Conservation (phyloP, 2,329 filamentous ascomycete genomes). For the Pseudogymnoascus sp. region DNA sequence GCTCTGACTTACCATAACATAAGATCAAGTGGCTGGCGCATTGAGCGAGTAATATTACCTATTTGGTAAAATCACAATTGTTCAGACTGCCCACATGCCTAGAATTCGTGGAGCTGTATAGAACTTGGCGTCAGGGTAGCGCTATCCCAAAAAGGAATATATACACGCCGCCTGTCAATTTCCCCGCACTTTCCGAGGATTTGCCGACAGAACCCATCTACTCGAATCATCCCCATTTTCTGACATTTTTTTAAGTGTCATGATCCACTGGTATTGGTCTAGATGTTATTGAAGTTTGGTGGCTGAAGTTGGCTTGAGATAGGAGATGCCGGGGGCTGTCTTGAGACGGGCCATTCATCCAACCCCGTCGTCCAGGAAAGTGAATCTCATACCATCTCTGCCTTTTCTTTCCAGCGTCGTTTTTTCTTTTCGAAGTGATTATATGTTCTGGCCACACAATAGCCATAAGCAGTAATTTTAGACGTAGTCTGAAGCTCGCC, state of each 20-base stretch:
- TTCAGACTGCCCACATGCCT: no score
- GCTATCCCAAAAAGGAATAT: not conserved
- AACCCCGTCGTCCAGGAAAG: no score
- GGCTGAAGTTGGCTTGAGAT: not conserved
- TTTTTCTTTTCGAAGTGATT: no score
- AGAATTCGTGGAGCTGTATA: not conserved
- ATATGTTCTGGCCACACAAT: not conserved
- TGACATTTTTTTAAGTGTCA: not conserved
- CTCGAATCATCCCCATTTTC: not conserved
- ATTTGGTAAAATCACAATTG: not conserved
- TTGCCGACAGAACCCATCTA: not conserved
- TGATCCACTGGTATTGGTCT: not conserved
- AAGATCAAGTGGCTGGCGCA: not conserved
- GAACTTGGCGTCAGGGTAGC: no score
- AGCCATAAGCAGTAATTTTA: not conserved
- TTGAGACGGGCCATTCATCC: no score
- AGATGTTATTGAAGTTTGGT: not conserved
- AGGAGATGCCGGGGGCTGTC: not conserved
- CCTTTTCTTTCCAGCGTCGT: no score
- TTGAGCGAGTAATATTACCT: not conserved
- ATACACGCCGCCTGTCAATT: not conserved
- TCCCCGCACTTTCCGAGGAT: not conserved
- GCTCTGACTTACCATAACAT: not conserved
- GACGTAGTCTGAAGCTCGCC: not conserved
- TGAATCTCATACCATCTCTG: no score